Evolutionary conservation across 768 basidiomycete species (phyloP).

Genomic region (Gautieria morchelliformis): DNA sequence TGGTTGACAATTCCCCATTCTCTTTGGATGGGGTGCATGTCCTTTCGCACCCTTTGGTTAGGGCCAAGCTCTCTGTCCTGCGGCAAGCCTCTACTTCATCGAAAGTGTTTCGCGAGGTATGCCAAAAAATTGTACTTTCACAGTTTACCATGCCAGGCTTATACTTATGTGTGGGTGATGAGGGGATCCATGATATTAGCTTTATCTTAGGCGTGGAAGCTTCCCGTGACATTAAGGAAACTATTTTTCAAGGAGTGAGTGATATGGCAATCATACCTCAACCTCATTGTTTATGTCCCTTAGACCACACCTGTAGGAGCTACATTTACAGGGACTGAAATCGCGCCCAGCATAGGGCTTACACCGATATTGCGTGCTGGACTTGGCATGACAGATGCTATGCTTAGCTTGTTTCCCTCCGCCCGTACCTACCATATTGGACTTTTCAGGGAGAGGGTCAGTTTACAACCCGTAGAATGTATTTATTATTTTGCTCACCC

Average conservation of each 20-base stretch:
- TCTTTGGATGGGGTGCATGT: slow-evolving; percentile 33
- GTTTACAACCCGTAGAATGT: slow-evolving; percentile 89
- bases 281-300: background rate
- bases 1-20: background rate
- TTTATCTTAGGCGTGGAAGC: slow-evolving; percentile 80
- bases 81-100: slow-evolving; percentile 48
- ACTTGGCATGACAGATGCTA: slow-evolving; percentile 83
- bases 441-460: slow-evolving; percentile 77
- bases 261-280: background rate
- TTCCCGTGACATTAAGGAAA: slow-evolving; percentile 54
- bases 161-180: background rate
- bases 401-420: slow-evolving; percentile 78
- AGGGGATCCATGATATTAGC: slow-evolving; percentile 72
- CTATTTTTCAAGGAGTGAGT: slow-evolving; percentile 55
- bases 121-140: too few relatives aligned
- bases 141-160: background rate
- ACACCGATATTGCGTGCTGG: slow-evolving; percentile 92
- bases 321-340: slow-evolving; percentile 58
- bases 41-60: slow-evolving; percentile 63
- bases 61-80: slow-evolving; percentile 63
- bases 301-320: slow-evolving; percentile 72
- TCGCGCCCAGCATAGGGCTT: slow-evolving; percentile 75
- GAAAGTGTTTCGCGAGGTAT: slow-evolving; percentile 74
- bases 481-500: slow-evolving; percentile 12
- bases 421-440: slow-evolving; percentile 89